These are phyloP conservation scores for Cercospora sp. DNA, from an alignment of 2,329 filamentous ascomycete genomes.

Conservation along the genomic window DNA sequence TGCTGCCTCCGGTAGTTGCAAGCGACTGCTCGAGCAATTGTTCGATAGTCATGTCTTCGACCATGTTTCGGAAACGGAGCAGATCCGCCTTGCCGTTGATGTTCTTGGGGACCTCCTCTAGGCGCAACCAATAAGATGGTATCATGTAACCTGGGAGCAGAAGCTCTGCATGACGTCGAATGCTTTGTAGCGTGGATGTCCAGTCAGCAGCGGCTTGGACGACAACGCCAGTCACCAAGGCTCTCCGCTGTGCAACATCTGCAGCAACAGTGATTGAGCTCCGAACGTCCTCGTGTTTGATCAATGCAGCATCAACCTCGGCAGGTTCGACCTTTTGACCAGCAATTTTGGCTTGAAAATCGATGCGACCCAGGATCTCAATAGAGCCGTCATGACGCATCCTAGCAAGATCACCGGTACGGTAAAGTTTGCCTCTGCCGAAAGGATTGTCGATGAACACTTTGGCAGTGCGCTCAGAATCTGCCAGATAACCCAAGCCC, in stretches of 20 bases:
- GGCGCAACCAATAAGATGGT: not conserved
- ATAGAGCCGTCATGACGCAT: slow-evolving; percentile 24
- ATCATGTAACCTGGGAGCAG: not conserved
- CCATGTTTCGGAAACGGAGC: not conserved
- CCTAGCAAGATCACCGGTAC: slow-evolving; percentile 27
- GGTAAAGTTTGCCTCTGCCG: slow-evolving; percentile 11
- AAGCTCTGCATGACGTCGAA: not conserved
- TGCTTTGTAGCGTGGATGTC: not conserved
- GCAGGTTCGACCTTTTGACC: slow-evolving; percentile 74
- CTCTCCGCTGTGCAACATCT: not conserved
- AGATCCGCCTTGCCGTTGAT: not conserved
- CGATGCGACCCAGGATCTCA: slow-evolving; percentile 64
- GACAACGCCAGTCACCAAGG: not conserved
- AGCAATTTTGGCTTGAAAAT: slow-evolving; percentile 75
- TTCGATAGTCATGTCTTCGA: not conserved
- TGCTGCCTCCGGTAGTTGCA: not conserved
- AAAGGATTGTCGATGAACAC: slow-evolving; percentile 10
- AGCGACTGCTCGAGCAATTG: not conserved
- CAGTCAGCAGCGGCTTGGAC: not conserved
- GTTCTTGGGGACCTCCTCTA: not conserved
- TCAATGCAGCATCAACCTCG: slow-evolving; percentile 66
- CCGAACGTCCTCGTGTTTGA: not conserved
- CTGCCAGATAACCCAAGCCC: slow-evolving; percentile 14
- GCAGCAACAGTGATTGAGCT: not conserved
- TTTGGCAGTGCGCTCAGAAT: not conserved